Conservation (phyloP, 164 flowering plant species). For the Umbellularia californica region DNA sequence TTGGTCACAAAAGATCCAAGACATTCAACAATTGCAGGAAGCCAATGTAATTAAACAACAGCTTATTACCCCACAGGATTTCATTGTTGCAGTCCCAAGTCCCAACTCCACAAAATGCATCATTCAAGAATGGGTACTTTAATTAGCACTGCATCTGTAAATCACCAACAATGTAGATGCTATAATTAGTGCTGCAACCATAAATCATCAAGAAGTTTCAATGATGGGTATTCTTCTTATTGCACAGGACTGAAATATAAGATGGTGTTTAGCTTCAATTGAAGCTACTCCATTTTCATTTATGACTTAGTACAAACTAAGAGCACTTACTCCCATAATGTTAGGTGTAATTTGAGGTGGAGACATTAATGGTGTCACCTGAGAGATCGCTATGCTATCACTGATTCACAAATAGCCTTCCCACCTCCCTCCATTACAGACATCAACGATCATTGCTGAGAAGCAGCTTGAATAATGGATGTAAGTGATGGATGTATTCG, state of each 20-base stretch:
- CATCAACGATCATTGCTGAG: conserved; percentile 24
- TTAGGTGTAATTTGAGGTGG: neutral
- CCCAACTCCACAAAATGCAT: neutral
- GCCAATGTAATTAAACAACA: neutral
- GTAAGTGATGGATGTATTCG: conserved; percentile 92
- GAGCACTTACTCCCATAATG: too few relatives aligned
- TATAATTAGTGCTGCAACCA: neutral
- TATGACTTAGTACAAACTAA: too few relatives aligned
- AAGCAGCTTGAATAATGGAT: conserved; percentile 73
- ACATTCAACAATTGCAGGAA: neutral
- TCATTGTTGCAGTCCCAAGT: neutral
- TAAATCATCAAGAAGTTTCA: neutral
- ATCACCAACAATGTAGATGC: neutral
- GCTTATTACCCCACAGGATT: neutral
- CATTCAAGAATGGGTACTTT: neutral
- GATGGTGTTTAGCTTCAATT: neutral
- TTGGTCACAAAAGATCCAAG: neutral
- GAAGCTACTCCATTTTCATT: too few relatives aligned
- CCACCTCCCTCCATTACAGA: neutral
- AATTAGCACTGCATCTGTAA: neutral
- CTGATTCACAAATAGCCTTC: neutral
- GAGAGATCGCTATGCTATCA: neutral
- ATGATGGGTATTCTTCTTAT: neutral
- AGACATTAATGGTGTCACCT: neutral
- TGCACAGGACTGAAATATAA: neutral